Evolutionary conservation across 2,329 filamentous ascomycete genomes (phyloP).

Genomic region (Sarocladium strictum): DNA sequence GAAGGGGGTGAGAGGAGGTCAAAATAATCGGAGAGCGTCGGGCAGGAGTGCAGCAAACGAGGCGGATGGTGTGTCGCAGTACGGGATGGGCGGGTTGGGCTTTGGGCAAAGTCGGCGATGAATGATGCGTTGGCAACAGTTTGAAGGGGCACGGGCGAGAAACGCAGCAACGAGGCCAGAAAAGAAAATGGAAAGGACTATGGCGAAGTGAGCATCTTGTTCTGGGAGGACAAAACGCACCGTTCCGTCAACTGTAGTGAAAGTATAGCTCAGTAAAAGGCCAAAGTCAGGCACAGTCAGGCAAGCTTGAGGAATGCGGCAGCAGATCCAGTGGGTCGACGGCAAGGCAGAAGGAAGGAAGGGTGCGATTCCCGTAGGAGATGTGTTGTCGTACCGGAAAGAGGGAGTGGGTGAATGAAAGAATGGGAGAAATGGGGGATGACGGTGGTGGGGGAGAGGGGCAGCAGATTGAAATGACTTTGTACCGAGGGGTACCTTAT

Average conservation of each 20-base stretch:
- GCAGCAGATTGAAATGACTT: neutral
- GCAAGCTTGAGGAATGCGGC: neutral
- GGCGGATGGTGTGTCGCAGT: slow-evolving; percentile 14
- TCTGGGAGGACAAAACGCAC: no score
- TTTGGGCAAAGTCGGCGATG: slow-evolving; percentile 25
- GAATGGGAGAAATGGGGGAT: neutral
- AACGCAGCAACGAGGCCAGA: slow-evolving; percentile 9
- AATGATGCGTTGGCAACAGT: slow-evolving; percentile 48
- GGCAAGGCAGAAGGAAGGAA: neutral
- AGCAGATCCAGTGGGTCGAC: neutral
- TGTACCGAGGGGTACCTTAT: neutral
- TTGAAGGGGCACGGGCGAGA: slow-evolving; percentile 16
- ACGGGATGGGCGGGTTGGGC: slow-evolving; percentile 3
- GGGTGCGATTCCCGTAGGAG: neutral
- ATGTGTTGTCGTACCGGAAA: neutral
- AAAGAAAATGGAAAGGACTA: neutral
- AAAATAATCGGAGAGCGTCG: slow-evolving; percentile 17
- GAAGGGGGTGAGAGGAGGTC: slow-evolving; percentile 20
- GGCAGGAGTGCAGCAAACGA: slow-evolving; percentile 18
- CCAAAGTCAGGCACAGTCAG: neutral
- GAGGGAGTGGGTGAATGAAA: neutral
- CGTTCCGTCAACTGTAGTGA: no score
- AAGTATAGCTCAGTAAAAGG: no score
- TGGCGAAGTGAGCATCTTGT: neutral
- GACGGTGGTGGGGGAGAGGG: slow-evolving; percentile 2